Percentiles rank a stretch among this genome's conserved stretches.
These are phyloP conservation scores for Wickerhamiella qilinensis DNA, from an alignment of 805 yeast genomes.

Conservation along the genomic window DNA sequence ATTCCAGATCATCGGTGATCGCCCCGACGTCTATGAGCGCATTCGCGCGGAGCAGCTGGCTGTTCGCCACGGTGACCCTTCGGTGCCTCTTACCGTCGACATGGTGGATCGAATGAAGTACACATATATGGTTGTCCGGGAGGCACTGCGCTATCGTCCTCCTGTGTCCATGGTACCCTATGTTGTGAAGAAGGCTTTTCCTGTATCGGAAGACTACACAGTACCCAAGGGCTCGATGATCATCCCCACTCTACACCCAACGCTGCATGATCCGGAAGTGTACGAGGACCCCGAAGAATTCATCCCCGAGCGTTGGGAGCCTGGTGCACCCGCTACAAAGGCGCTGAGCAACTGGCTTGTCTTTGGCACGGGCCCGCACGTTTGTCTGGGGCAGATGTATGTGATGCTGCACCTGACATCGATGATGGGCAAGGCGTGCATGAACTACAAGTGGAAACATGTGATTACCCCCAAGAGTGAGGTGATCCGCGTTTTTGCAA, in stretches of 20 bases:
- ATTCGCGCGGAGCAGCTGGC: slow-evolving; percentile 82
- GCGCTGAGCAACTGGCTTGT: slow-evolving; percentile 88
- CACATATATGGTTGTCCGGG: slow-evolving; percentile 82
- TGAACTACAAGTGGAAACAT: slow-evolving; percentile 70
- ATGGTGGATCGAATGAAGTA: slow-evolving; percentile 75
- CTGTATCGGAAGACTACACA: slow-evolving; percentile 65
- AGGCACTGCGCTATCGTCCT: slow-evolving; percentile 85
- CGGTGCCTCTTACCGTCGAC: slow-evolving; percentile 43
- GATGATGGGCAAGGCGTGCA: slow-evolving; percentile 77
- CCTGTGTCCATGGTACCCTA: slow-evolving; percentile 98
- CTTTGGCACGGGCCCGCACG: slow-evolving; percentile 94
- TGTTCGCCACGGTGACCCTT: slow-evolving; percentile 66
- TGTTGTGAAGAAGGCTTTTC: slow-evolving; percentile 74
- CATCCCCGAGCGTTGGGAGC: slow-evolving; percentile 87
- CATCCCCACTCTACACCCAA: slow-evolving; percentile 89
- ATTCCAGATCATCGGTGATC: slow-evolving; percentile 88
- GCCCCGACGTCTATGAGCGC: slow-evolving; percentile 78
- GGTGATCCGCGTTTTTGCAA: slow-evolving; percentile 90
- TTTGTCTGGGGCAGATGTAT: slow-evolving; percentile 87
- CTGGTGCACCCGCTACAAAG: slow-evolving; percentile 55
- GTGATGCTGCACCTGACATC: slow-evolving; percentile 82
- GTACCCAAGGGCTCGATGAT: slow-evolving; percentile 97
- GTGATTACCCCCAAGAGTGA: slow-evolving; percentile 72
- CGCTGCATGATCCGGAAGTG: slow-evolving; percentile 93
- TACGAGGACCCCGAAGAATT: slow-evolving; percentile 88